These are phyloP conservation scores for Apophysomyces ossiformis DNA, from an alignment of 371 early-diverging fungal species.

Conservation along the genomic window DNA sequence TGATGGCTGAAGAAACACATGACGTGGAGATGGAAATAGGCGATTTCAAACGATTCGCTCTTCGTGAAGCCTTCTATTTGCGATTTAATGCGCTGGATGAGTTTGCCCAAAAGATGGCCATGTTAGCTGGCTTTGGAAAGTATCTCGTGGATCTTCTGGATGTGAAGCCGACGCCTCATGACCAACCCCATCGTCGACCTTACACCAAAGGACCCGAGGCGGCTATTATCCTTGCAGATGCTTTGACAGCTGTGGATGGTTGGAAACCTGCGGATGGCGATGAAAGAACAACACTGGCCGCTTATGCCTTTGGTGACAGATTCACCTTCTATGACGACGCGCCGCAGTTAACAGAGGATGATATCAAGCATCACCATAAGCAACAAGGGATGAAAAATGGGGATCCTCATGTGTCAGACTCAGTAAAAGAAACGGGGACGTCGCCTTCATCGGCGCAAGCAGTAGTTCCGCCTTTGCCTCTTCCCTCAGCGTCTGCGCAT, in stretches of 20 bases:
- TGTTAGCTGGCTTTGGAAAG: constrained; percentile 40
- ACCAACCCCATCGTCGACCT: constrained; percentile 8
- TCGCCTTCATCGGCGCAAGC: neutral
- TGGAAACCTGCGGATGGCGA: constrained; percentile 23
- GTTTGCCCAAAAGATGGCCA: constrained; percentile 36
- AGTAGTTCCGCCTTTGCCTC: neutral
- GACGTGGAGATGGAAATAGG: constrained; percentile 23
- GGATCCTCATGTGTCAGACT: neutral
- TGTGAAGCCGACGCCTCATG: constrained; percentile 23
- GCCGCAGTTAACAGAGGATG: neutral
- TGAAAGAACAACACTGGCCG: constrained; percentile 19
- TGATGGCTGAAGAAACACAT: constrained; percentile 12
- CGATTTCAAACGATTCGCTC: constrained; percentile 36
- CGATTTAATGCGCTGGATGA: constrained; percentile 43
- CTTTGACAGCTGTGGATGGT: constrained; percentile 18
- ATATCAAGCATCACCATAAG: neutral
- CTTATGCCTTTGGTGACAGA: neutral
- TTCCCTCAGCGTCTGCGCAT: neutral
- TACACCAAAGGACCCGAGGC: constrained; percentile 18
- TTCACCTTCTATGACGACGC: constrained; percentile 3
- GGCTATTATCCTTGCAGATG: constrained; percentile 16
- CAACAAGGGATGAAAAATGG: neutral
- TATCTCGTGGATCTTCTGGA: constrained; percentile 39
- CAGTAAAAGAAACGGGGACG: too few species aligned
- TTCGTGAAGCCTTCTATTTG: constrained; percentile 42